A percentile compares a stretch with the other conserved stretches of the same genome.
phyloP scores from a whole-genome alignment of 2,329 filamentous ascomycete genomes.

The Colletotrichum sp. region DNA sequence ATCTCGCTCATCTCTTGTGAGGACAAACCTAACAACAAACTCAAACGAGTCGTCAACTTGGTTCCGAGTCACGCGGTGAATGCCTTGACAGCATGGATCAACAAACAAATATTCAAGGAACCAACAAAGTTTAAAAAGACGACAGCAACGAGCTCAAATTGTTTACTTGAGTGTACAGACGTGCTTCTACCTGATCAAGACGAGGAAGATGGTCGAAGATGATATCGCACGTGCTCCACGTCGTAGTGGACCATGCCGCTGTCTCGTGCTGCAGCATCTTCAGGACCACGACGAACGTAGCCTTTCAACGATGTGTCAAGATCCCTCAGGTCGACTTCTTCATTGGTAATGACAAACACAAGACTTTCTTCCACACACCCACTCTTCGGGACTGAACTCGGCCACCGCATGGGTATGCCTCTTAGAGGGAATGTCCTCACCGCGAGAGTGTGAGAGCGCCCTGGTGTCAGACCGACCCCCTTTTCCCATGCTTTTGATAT shows the following conservation, averaged over 20 bases:
- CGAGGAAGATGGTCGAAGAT: not conserved
- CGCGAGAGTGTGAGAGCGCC: too few relatives aligned
- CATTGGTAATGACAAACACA: not conserved
- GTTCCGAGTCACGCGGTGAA: not conserved
- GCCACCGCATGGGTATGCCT: too few relatives aligned
- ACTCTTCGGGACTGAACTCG: too few relatives aligned
- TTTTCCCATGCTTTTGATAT: too few relatives aligned
- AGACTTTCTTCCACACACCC: not conserved
- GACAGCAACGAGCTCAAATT: too few relatives aligned
- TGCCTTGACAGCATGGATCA: too few relatives aligned
- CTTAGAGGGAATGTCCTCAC: too few relatives aligned
- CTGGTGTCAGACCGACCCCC: too few relatives aligned
- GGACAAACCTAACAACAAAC: fast-evolving
- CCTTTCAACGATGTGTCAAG: not conserved
- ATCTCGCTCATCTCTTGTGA: not conserved
- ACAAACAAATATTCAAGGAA: not conserved
- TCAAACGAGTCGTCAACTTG: not conserved
- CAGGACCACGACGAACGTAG: not conserved
- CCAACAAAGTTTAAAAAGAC: not conserved
- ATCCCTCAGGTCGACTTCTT: not conserved
- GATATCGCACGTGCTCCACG: not conserved
- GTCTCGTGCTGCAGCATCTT: not conserved
- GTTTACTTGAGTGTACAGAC: too few relatives aligned
- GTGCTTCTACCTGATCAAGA: not conserved
- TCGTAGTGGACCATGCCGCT: fast-evolving